Evolutionary conservation across 2,329 filamentous ascomycete genomes (phyloP), one percentile per base, ranked within the genome.

Genomic region (Hypoxylon sp.): DNA sequence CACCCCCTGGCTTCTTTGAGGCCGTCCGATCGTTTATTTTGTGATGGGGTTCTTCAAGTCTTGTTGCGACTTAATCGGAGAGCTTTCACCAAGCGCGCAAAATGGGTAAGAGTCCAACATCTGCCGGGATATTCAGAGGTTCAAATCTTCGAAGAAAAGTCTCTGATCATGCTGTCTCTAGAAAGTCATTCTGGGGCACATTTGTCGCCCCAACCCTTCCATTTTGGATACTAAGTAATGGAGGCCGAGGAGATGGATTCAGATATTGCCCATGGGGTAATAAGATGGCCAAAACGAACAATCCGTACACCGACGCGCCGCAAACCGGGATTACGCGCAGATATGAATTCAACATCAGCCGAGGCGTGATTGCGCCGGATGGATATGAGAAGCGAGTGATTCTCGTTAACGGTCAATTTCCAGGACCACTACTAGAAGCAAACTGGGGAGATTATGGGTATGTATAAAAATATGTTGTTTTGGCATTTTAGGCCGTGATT

Each of bases 281-380:
- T 3, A 75, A 79, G 46, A 81, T 80, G 17, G 75, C 81, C 32
- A 74, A 74, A 5, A 73, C 74, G 38, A 86, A 82, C 59, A 86
- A 88, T 75, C 86, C 86, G 50, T 86, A 86, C 67, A 76, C 77
- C 2, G 76, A 81, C 3, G 78, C 78, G 30, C 86, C 87, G 1
- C 77, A 79, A 34, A 89, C 87, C 0, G 85, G 86, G 11, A 82
- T 88, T 1, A 87, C 85, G 21, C 80, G 87, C 10, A 80, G 80
- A 41, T 89, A 88, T 68, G 83, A 87, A 67, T 86, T 87, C 64
- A 84, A 81, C 3, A 76, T 89, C 63, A 84, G 80, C 62, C 82
- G 85, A 17, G 84, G 81, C 1, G 75, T 78, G 41, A 83, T 87
- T 58, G 82, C 83, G 0, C 86, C 87, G 0, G 89, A 90, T 73